Percentiles rank a stretch among this genome's conserved stretches.
Evolutionary conservation across 192 early-diverging fungal genomes (phyloP).

Genomic region (Funneliformis mosseae): DNA sequence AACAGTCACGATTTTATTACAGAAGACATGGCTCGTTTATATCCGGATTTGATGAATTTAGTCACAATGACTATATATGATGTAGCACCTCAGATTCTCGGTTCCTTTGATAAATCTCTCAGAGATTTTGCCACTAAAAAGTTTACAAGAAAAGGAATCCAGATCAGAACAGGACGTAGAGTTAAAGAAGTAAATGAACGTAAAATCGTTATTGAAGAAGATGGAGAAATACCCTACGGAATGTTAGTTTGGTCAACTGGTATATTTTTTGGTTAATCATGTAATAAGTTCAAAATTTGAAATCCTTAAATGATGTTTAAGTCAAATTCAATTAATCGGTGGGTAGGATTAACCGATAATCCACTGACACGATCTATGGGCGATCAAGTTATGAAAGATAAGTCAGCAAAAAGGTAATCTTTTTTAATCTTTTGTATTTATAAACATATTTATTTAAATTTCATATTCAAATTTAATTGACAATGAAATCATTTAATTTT

Average conservation of each 20-base stretch:
- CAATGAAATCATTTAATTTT: neutral
- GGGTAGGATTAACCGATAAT: conserved; percentile 69
- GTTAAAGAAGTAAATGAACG: conserved; percentile 62
- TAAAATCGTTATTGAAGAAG: conserved; percentile 54
- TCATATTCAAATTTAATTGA: neutral
- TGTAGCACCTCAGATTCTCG: conserved; percentile 77
- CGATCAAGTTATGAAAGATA: conserved; percentile 46
- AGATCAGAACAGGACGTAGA: conserved; percentile 66
- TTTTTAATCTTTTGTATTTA: neutral
- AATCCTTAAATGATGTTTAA: neutral
- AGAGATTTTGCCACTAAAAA: conserved; percentile 72
- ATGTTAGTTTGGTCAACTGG: conserved; percentile 88
- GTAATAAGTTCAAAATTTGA: neutral
- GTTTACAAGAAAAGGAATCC: conserved; percentile 77
- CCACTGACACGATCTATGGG: conserved; percentile 51
- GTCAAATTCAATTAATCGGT: conserved; percentile 50
- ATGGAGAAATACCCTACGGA: conserved; percentile 52
- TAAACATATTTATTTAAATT: neutral
- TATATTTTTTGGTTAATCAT: conserved; percentile 40
- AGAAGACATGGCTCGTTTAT: conserved; percentile 77
- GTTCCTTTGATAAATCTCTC: conserved; percentile 74
- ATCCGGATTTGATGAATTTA: conserved; percentile 64
- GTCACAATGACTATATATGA: conserved; percentile 75
- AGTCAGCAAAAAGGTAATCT: conserved; percentile 36
- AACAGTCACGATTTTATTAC: conserved; percentile 72